Conservation (phyloP, 2,329 filamentous ascomycete genomes). For the Talaromyces sp. region DNA sequence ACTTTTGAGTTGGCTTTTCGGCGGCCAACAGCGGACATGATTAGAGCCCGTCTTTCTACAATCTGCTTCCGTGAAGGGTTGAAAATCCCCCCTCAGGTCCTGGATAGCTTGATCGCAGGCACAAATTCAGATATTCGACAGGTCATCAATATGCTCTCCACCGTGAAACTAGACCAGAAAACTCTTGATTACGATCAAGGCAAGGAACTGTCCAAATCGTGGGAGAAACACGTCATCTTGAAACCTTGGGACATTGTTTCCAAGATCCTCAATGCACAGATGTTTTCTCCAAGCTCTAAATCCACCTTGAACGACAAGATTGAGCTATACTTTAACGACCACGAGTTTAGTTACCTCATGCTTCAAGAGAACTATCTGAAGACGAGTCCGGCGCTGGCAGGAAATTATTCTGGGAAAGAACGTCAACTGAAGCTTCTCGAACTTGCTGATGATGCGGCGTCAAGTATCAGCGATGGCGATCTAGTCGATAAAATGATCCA, state of each 20-base stretch:
- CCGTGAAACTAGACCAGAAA: conserved; percentile 79
- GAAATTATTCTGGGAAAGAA: conserved; percentile 60
- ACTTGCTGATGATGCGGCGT: conserved; percentile 77
- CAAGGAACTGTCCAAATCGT: conserved; percentile 93
- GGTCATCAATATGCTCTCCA: conserved; percentile 97
- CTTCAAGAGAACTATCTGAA: conserved; percentile 95
- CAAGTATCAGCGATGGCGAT: conserved; percentile 96
- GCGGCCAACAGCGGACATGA: conserved; percentile 83
- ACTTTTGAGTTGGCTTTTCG: conserved; percentile 82
- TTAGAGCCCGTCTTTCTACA: conserved; percentile 87
- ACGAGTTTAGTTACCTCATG: conserved; percentile 96
- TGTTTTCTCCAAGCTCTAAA: conserved; percentile 79
- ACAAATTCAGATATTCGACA: conserved; percentile 94
- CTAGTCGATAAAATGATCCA: conserved; percentile 97
- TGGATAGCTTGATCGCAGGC: conserved; percentile 92
- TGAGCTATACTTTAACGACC: conserved; percentile 98
- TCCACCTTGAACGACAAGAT: conserved; percentile 94
- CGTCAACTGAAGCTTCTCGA: conserved; percentile 78
- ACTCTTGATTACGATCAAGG: conserved; percentile 78
- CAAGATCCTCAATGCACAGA: conserved; percentile 81
- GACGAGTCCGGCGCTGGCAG: conserved; percentile 66
- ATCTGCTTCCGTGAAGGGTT: conserved; percentile 89
- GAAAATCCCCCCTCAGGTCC: conserved; percentile 73
- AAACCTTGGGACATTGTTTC: conserved; percentile 98
- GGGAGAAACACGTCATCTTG: conserved; percentile 95